These are phyloP conservation scores for Saccharomycopsis hybrid DNA, from an alignment of 1,139 yeast species.

Conservation along the genomic window DNA sequence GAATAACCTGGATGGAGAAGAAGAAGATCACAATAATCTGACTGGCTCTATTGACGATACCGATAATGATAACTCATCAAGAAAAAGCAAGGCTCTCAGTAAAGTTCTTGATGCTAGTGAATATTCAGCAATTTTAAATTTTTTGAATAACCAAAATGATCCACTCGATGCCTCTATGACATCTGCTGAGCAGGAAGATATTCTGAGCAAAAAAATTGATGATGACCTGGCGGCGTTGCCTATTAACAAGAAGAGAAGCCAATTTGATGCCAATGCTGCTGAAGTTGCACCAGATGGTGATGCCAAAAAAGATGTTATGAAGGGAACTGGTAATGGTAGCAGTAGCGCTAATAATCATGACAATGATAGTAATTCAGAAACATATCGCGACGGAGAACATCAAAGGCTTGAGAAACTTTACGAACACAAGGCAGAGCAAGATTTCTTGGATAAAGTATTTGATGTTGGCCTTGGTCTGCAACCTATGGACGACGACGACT, in stretches of 20 bases:
- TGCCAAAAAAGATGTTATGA: background rate
- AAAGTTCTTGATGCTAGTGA: constrained; percentile 19
- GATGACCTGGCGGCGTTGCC: too few species aligned
- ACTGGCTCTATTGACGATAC: too few species aligned
- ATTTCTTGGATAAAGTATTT: too few species aligned
- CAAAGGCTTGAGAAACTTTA: too few species aligned
- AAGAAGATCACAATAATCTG: background rate
- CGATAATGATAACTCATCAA: background rate
- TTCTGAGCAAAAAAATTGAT: background rate
- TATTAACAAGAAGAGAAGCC: too few species aligned
- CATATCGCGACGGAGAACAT: too few species aligned
- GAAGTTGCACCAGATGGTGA: background rate
- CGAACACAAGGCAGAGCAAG: too few species aligned
- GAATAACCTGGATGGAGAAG: constrained; percentile 34
- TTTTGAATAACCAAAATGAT: constrained; percentile 11
- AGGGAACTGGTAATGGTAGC: background rate
- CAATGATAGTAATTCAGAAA: background rate
- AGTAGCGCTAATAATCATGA: background rate
- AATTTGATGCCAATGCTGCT: background rate
- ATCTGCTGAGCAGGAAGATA: background rate
- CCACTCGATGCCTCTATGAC: too few species aligned
- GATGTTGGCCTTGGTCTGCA: too few species aligned
- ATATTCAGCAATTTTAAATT: constrained; percentile 19
- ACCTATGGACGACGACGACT: too few species aligned
- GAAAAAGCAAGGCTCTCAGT: constrained; percentile 17